Conservation (phyloP, 1,139 yeast species). For the Pichia sp. region DNA sequence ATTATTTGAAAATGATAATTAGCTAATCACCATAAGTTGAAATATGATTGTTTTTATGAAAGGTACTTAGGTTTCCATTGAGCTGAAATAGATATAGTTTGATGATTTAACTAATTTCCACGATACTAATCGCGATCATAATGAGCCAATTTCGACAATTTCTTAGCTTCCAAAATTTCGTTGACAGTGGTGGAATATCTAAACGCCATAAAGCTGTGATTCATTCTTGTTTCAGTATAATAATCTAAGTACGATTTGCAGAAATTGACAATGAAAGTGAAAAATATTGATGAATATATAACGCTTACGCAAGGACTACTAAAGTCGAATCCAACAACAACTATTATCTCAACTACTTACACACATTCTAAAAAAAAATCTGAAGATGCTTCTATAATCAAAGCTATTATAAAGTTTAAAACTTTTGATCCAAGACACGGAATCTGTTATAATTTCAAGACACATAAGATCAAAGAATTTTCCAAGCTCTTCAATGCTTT, state of each 20-base stretch:
- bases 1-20: too few relatives aligned
- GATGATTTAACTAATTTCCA: too few relatives aligned
- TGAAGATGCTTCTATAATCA: conserved; percentile 3
- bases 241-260: background rate
- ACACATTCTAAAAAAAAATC: conserved; percentile 21
- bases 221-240: too few relatives aligned
- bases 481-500: conserved; percentile 72
- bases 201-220: too few relatives aligned
- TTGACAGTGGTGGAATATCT: too few relatives aligned
- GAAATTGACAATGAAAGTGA: conserved; percentile 21
- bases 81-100: too few relatives aligned
- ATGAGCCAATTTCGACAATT: too few relatives aligned
- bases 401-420: conserved; percentile 47
- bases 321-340: conserved; percentile 41
- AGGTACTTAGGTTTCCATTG: too few relatives aligned
- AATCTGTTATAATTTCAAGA: conserved; percentile 52
- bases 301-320: conserved; percentile 40
- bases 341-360: conserved; percentile 43
- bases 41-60: too few relatives aligned
- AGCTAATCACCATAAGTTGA: too few relatives aligned
- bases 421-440: conserved; percentile 69
- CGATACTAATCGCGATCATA: too few relatives aligned
- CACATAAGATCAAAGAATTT: conserved; percentile 67
- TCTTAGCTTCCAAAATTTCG: too few relatives aligned
- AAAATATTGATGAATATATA: conserved; percentile 44